Evolutionary conservation across 1,284 basidiomycete species (phyloP), one percentile per base, ranked within the genome.

Genomic region (Sanghuangporus sanghuang): DNA sequence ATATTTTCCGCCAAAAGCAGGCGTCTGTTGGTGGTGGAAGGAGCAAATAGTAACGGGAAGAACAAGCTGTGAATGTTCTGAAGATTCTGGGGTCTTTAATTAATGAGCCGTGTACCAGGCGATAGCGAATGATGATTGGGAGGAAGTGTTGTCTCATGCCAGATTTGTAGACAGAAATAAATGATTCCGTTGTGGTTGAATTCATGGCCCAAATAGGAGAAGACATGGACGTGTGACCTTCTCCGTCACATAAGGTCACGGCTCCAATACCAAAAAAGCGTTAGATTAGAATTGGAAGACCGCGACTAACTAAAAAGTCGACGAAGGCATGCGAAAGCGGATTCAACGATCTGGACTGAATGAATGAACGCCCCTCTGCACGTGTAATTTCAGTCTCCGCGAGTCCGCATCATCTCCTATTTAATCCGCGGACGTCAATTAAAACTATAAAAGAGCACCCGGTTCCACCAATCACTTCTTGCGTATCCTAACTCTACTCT

Each of bases 61-160:
- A 38, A 38, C 16, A 16, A 36, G 53, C 27, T 36, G 53, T 36
- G 32, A 36, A 38, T 38, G 53, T 54, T 54, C 53, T 54, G 53
- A 36, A 38, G 32, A 54, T 54, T 54, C 53, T 54, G 53, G 53
- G 53, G 53, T 54, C 9, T 32, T 54, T 54, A 54, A 54, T 54
- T 54, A 54, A 38, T n/a, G 53, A 38, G 53, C 53, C 53, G 18
- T 32, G 39, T 54, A n/a, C 53, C 53, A 54, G 53, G 53, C 53
- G 12, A 54, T n/a, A 54, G 53, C 53, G 53, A 54, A 54, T 54
- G 53, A 54, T 36, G 23, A 46, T 52, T 52, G 50, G 14, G 32
- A 52, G 50, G 50, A 27, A 52, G 50, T n/a, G 27, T 32, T 8
- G 18, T 50, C n/a, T 11, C 48, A 53, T 53, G n/a, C 21, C 21